Percentiles rank a stretch among this genome's conserved stretches.
Conservation (phyloP, 1,284 basidiomycete species). For the Chalciporus piperatoides region DNA sequence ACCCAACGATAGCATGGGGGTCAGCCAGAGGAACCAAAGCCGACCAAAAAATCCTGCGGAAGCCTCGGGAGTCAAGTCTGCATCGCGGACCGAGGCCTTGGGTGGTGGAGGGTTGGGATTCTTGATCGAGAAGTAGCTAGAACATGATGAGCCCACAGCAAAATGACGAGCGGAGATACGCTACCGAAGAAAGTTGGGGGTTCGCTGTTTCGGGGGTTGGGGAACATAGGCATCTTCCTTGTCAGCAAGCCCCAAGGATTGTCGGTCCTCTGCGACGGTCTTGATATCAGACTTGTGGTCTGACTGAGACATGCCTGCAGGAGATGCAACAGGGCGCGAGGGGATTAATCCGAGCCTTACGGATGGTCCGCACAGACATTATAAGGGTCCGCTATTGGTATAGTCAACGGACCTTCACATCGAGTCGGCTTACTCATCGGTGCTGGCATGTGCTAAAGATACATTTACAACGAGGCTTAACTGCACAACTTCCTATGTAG, state of each 20-base stretch:
- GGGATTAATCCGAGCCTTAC: too few species aligned
- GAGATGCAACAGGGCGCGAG: too few species aligned
- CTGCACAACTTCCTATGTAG: not conserved
- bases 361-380: too few species aligned
- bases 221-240: not conserved
- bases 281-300: conserved; percentile 1
- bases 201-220: not conserved
- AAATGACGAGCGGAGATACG: not conserved
- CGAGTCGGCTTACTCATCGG: not conserved
- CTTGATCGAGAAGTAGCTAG: conserved; percentile 18
- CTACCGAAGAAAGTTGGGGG: conserved; percentile 8
- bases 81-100: conserved; percentile 43
- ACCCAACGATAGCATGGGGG: conserved; percentile 59
- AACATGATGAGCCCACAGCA: conserved; percentile 2
- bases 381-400: too few species aligned
- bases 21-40: conserved; percentile 68
- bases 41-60: conserved; percentile 41
- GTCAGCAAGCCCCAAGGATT: not conserved
- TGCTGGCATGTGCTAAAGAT: not conserved
- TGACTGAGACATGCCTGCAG: not conserved
- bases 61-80: conserved; percentile 45
- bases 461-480: not conserved
- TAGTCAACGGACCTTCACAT: too few species aligned
- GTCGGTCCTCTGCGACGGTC: not conserved
- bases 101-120: conserved; percentile 37